Evolutionary conservation across 345 rosid species (phyloP).

Genomic region (Aquilaria malaccensis): DNA sequence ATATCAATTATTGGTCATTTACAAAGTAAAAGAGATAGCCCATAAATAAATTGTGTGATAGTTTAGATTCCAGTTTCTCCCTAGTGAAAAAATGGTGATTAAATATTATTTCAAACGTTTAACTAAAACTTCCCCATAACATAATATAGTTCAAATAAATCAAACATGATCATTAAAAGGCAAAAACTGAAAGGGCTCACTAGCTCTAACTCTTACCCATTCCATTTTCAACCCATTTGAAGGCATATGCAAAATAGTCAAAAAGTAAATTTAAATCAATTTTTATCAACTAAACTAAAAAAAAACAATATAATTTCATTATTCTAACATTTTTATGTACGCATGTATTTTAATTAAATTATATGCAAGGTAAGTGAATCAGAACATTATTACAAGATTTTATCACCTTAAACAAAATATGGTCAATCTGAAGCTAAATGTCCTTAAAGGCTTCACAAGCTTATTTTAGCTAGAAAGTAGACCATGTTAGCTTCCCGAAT

Average conservation of each 20-base stretch:
- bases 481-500: slow-evolving; percentile 66
- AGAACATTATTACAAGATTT: background rate
- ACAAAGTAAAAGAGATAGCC: too few relatives aligned
- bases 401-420: slow-evolving; percentile 73
- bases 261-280: slow-evolving; percentile 6
- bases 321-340: too few relatives aligned
- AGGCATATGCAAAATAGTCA: slow-evolving; percentile 48
- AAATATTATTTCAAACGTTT: too few relatives aligned
- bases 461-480: slow-evolving; percentile 52
- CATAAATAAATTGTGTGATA: too few relatives aligned
- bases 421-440: slow-evolving; percentile 68
- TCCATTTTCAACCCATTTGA: slow-evolving; percentile 51
- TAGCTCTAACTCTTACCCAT: slow-evolving; percentile 40
- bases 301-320: too few relatives aligned
- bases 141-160: background rate
- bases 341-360: too few relatives aligned
- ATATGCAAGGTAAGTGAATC: too few relatives aligned
- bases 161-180: background rate
- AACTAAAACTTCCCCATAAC: too few relatives aligned
- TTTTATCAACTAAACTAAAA: background rate
- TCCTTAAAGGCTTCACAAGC: slow-evolving; percentile 75
- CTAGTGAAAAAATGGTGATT: too few relatives aligned
- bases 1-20: too few relatives aligned
- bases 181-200: background rate
- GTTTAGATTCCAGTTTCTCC: too few relatives aligned